These are phyloP conservation scores for Bassia scoparia DNA, from an alignment of 148 eudicot genomes.

Conservation along the genomic window DNA sequence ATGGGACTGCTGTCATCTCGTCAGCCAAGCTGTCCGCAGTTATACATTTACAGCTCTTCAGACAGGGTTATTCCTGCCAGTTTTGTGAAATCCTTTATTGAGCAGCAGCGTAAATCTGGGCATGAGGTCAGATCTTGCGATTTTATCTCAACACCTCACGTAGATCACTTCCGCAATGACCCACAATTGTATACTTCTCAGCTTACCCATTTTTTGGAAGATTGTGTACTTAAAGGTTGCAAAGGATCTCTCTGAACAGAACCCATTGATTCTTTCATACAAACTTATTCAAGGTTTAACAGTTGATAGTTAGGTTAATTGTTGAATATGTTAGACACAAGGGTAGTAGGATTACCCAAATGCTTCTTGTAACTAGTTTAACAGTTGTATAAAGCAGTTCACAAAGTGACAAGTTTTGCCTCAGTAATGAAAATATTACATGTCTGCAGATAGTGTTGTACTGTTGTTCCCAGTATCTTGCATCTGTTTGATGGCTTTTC, in stretches of 20 bases:
- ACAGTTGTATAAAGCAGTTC: slow-evolving; percentile 13
- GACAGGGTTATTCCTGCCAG: slow-evolving; percentile 83
- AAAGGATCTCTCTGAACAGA: slow-evolving; percentile 38
- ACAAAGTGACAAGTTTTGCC: neutral
- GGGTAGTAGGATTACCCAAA: slow-evolving; percentile 6
- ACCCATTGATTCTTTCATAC: slow-evolving; percentile 25
- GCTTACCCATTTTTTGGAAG: slow-evolving; percentile 79
- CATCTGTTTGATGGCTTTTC: no score
- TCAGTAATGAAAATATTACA: neutral
- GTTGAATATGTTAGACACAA: neutral
- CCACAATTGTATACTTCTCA: slow-evolving; percentile 79
- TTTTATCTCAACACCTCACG: slow-evolving; percentile 89
- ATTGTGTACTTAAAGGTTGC: slow-evolving; percentile 69
- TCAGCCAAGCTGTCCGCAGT: slow-evolving; percentile 92
- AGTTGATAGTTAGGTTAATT: slow-evolving; percentile 12
- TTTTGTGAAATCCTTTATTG: slow-evolving; percentile 79
- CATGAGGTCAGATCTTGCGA: slow-evolving; percentile 85
- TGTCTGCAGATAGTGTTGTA: no score
- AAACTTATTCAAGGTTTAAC: neutral
- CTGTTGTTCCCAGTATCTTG: no score
- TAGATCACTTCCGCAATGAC: slow-evolving; percentile 89
- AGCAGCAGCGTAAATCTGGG: slow-evolving; percentile 65
- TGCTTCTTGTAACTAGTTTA: neutral
- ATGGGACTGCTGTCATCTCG: slow-evolving; percentile 52
- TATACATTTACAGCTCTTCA: slow-evolving; percentile 90